phyloP scores from a whole-genome alignment of 352 stramenopile species.

The Aphanomyces euteiches region DNA sequence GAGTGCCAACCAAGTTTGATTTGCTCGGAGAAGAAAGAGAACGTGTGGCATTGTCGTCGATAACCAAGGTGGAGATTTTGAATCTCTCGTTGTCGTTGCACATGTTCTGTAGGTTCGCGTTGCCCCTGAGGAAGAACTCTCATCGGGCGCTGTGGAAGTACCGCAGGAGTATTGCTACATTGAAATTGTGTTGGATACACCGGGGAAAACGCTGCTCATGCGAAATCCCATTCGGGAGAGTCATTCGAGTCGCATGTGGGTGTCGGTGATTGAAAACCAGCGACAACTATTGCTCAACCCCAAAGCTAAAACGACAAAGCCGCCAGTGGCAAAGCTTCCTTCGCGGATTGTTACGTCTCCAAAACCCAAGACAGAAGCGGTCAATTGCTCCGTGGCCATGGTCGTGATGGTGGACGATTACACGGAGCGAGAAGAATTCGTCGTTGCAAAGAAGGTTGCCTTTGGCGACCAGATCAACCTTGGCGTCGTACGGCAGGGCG shows the following conservation, averaged over 20 bases:
- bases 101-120: conserved; percentile 39
- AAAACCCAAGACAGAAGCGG: not conserved
- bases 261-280: conserved; percentile 77
- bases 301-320: not conserved
- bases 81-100: too few relatives aligned
- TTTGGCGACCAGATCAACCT: conserved; percentile 68
- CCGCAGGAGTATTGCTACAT: conserved; percentile 75
- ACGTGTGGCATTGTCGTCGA: conserved; percentile 36
- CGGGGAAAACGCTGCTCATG: conserved; percentile 69
- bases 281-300: conserved; percentile 53
- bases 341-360: not conserved
- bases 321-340: not conserved
- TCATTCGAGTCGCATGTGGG: conserved; percentile 82
- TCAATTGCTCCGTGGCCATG: not conserved
- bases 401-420: conserved; percentile 32
- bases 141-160: conserved; percentile 45
- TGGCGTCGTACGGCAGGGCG: conserved; percentile 69
- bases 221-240: conserved; percentile 55
- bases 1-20: conserved; percentile 63
- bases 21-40: conserved; percentile 76
- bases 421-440: conserved; percentile 54
- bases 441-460: conserved; percentile 65
- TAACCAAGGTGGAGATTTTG: conserved; percentile 6
- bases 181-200: conserved; percentile 60
- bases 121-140: conserved; percentile 73